Conservation (phyloP, 1,284 basidiomycete genomes). For the Apiotrichum porosum region DNA sequence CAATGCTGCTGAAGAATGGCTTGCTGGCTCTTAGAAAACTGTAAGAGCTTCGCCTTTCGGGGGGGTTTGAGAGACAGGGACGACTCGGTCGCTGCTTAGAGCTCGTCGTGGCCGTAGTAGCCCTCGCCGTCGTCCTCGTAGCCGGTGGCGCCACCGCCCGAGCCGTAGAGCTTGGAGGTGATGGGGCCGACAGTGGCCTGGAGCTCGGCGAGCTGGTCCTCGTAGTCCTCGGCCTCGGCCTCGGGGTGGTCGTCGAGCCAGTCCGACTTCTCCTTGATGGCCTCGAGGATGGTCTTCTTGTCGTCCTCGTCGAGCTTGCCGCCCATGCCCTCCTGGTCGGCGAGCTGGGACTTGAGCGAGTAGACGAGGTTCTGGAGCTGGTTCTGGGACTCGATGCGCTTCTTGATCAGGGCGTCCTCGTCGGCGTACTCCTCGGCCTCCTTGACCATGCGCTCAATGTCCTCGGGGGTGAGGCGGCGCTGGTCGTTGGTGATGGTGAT, state of each 20-base stretch:
- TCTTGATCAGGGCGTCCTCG: conserved; percentile 79
- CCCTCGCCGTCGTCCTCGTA: conserved; percentile 43
- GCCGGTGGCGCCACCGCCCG: conserved; percentile 36
- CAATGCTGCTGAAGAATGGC: too few species aligned
- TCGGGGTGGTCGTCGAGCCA: conserved; percentile 80
- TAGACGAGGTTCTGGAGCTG: conserved; percentile 52
- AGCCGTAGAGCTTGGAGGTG: conserved; percentile 72
- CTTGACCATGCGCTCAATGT: conserved; percentile 85
- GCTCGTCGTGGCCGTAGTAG: conserved; percentile 49
- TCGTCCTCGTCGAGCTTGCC: conserved; percentile 82
- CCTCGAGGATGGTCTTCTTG: conserved; percentile 77
- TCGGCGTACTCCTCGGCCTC: conserved; percentile 85
- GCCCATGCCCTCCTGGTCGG: conserved; percentile 81
- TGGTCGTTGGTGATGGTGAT: conserved; percentile 74
- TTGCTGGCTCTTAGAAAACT: too few species aligned
- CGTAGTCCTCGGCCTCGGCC: conserved; percentile 79
- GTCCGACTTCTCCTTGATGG: conserved; percentile 82
- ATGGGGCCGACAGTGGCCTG: conserved; percentile 67
- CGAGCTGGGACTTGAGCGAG: conserved; percentile 78
- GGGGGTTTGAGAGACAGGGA: background rate
- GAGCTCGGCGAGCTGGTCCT: conserved; percentile 79
- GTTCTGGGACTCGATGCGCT: conserved; percentile 66
- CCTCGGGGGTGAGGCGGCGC: conserved; percentile 72
- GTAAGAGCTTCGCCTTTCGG: too few species aligned
- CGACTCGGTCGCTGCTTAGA: conserved; percentile 27